Conservation (phyloP, 371 early-diverging fungal species). For the Rhizopus microsporus region DNA sequence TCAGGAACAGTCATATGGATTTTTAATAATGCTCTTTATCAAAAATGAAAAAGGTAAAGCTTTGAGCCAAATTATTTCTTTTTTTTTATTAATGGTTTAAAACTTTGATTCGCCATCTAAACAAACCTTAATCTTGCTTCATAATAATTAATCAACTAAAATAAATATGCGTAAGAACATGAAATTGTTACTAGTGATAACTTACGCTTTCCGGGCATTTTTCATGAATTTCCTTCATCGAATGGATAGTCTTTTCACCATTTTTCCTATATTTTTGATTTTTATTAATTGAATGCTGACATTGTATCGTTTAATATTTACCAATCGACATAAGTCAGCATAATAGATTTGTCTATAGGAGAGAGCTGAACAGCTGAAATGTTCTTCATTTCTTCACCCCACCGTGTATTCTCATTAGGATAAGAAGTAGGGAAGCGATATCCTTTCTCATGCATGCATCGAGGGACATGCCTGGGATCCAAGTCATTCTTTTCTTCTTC, state of each 20-base stretch:
- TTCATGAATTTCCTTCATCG: conserved; percentile 29
- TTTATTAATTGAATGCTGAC: background rate
- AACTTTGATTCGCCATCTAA: background rate
- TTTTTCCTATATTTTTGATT: conserved; percentile 19
- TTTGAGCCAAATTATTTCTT: too few relatives aligned
- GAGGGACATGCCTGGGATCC: conserved; percentile 10
- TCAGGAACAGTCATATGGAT: too few relatives aligned
- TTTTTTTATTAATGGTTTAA: too few relatives aligned
- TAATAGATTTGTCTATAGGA: conserved; percentile 11
- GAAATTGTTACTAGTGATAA: background rate
- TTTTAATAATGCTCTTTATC: too few relatives aligned
- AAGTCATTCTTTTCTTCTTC: conserved; percentile 2
- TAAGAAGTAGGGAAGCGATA: conserved; percentile 8
- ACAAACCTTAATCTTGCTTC: conserved; percentile 27
- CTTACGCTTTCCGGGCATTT: conserved; percentile 28
- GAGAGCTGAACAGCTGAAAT: conserved; percentile 26
- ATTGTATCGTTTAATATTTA: conserved; percentile 8
- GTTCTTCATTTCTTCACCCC: conserved; percentile 14
- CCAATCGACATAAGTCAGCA: conserved; percentile 35
- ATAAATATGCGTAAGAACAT: background rate
- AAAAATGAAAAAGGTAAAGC: too few relatives aligned
- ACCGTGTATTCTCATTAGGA: conserved; percentile 9
- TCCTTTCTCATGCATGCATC: conserved; percentile 18
- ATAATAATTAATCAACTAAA: conserved; percentile 30
- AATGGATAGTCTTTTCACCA: conserved; percentile 36